These are phyloP conservation scores for Pyrenophora graminea DNA, from an alignment of 2,329 filamentous ascomycete genomes.

Conservation along the genomic window DNA sequence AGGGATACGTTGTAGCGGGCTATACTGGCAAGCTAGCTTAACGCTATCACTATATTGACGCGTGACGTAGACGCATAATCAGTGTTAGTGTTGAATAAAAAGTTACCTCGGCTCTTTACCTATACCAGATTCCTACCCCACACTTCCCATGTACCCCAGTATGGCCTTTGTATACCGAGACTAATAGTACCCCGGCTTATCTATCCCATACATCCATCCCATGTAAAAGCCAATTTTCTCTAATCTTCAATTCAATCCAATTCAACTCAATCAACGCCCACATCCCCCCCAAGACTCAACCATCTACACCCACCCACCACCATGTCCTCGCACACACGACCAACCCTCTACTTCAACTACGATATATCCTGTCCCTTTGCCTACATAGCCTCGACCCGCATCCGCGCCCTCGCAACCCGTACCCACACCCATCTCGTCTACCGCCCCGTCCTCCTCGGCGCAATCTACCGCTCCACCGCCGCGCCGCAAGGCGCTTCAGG, in stretches of 20 bases:
- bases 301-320: not conserved
- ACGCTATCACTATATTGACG: too few relatives aligned
- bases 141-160: not conserved
- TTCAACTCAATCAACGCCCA: not conserved
- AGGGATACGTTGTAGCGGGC: too few relatives aligned
- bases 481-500: slow-evolving; percentile 44
- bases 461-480: slow-evolving; percentile 43
- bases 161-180: slow-evolving; percentile 5
- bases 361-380: slow-evolving; percentile 46
- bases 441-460: slow-evolving; percentile 40
- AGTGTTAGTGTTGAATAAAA: not conserved
- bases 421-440: slow-evolving; percentile 32
- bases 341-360: slow-evolving; percentile 35
- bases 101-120: slow-evolving; percentile 10
- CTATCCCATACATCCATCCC: too few relatives aligned
- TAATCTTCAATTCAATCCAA: too few relatives aligned
- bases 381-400: slow-evolving; percentile 45
- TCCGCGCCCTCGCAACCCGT: slow-evolving; percentile 35
- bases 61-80: too few relatives aligned
- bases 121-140: slow-evolving; percentile 3
- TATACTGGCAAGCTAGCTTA: too few relatives aligned
- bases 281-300: not conserved
- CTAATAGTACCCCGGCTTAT: not conserved
- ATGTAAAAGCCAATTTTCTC: too few relatives aligned
- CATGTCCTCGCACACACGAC: slow-evolving; percentile 10